phyloP scores from a whole-genome alignment of 768 basidiomycete species.

The Phanerodontia chrysosporium region DNA sequence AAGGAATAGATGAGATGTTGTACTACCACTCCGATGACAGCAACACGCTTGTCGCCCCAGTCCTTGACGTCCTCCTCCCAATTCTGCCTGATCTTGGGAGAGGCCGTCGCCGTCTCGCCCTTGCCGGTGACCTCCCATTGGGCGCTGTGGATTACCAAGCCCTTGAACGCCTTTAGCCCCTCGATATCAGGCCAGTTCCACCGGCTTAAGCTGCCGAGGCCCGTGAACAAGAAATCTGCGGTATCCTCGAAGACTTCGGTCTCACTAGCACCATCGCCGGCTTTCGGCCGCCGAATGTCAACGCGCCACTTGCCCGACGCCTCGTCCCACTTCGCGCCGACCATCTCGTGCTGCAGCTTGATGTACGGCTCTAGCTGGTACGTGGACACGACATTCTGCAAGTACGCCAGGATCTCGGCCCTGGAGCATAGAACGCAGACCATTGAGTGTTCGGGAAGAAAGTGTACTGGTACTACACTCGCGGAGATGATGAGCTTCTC shows the following conservation, averaged over 20 bases:
- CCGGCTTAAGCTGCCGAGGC: slow-evolving; percentile 47
- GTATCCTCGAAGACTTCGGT: slow-evolving; percentile 44
- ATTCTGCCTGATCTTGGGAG: not conserved
- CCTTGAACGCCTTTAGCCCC: slow-evolving; percentile 53
- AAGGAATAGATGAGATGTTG: not conserved
- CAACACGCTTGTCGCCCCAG: slow-evolving; percentile 52
- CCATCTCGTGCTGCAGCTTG: slow-evolving; percentile 51
- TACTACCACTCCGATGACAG: slow-evolving; percentile 57
- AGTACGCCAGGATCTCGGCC: slow-evolving; percentile 54
- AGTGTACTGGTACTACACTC: slow-evolving; percentile 49
- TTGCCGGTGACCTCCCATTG: slow-evolving; percentile 40
- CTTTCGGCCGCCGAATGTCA: slow-evolving; percentile 33
- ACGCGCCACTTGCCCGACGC: slow-evolving; percentile 52
- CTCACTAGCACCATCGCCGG: not conserved
- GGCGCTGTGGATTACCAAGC: slow-evolving; percentile 60
- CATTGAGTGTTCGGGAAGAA: slow-evolving; percentile 58
- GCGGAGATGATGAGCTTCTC: not conserved
- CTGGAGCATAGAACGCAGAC: slow-evolving; percentile 58
- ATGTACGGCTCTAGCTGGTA: slow-evolving; percentile 52
- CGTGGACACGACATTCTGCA: slow-evolving; percentile 51
- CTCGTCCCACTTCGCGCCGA: slow-evolving; percentile 47
- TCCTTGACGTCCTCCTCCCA: slow-evolving; percentile 43
- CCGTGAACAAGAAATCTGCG: slow-evolving; percentile 54
- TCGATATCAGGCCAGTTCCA: slow-evolving; percentile 69
- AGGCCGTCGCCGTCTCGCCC: not conserved